phyloP scores from a whole-genome alignment of 352 stramenopile species.

The Pythium insidiosum region DNA sequence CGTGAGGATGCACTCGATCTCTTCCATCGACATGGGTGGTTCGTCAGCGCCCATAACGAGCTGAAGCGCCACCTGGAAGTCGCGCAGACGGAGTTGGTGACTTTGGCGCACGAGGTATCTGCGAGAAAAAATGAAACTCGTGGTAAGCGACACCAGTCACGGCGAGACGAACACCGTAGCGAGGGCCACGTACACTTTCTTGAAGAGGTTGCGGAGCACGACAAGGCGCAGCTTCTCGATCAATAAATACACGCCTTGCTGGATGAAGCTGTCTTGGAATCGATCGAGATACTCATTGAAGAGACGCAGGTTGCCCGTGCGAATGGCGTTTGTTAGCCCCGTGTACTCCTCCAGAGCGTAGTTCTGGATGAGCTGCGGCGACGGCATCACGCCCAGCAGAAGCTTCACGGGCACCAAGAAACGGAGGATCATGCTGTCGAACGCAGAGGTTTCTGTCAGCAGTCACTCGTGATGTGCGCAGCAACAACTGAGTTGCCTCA shows the following conservation, averaged over 20 bases:
- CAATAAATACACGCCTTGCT: constrained; percentile 92
- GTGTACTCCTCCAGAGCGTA: constrained; percentile 85
- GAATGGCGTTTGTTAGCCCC: constrained; percentile 87
- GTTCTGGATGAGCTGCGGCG: constrained; percentile 82
- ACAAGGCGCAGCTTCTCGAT: constrained; percentile 95
- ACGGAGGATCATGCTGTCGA: constrained; percentile 84
- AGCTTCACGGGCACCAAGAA: constrained; percentile 94
- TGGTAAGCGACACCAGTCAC: neutral
- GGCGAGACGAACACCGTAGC: neutral
- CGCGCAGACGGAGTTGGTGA: constrained; percentile 86
- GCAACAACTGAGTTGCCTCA: constrained; percentile 5
- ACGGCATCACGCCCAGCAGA: constrained; percentile 89
- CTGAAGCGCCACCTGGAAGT: constrained; percentile 85
- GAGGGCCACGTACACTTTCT: constrained; percentile 89
- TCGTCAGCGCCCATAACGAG: constrained; percentile 78
- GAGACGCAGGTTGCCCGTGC: constrained; percentile 85
- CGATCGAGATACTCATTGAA: constrained; percentile 90
- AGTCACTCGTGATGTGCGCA: neutral
- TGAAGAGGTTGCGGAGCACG: constrained; percentile 94
- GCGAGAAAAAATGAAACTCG: neutral
- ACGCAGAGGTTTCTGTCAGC: neutral
- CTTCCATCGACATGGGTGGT: constrained; percentile 91
- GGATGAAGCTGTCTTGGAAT: constrained; percentile 89
- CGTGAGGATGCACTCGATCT: constrained; percentile 95
- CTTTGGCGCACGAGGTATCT: constrained; percentile 78